Evolutionary conservation across 164 flowering plant genomes (phyloP).

Genomic region (Tetrastigma voinierianum): DNA sequence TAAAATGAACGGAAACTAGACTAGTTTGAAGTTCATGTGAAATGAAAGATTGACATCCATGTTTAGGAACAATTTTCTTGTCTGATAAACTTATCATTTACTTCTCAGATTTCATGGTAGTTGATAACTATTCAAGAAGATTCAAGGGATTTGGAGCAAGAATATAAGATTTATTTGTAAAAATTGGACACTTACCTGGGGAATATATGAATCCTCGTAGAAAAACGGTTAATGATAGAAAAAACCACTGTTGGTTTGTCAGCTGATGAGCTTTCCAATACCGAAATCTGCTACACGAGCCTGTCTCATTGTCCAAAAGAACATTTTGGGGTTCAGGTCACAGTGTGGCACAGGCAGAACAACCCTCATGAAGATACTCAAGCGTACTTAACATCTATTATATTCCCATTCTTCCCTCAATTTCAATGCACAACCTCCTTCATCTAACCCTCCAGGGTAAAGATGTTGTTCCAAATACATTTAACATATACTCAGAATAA

Average conservation of each 20-base stretch:
- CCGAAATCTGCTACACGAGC: conserved; percentile 16
- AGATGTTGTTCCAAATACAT: conserved; percentile 20
- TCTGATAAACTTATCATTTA: too few species aligned
- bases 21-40: too few species aligned
- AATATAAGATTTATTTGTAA: background rate
- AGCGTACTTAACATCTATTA: conserved; percentile 9
- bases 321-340: conserved; percentile 10
- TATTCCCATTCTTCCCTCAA: conserved; percentile 7
- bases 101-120: too few species aligned
- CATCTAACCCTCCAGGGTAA: conserved; percentile 9
- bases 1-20: too few species aligned
- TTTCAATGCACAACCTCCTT: background rate
- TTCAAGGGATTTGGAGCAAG: too few species aligned
- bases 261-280: conserved; percentile 3
- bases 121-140: too few species aligned
- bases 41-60: too few species aligned
- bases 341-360: conserved; percentile 3
- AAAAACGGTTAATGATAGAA: background rate
- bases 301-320: conserved; percentile 8
- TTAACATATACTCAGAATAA: conserved; percentile 10
- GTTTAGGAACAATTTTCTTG: too few species aligned
- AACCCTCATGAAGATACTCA: conserved; percentile 14
- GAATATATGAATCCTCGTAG: conserved; percentile 1
- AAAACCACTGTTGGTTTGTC: background rate
- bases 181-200: background rate